Evolutionary conservation across 805 yeast species (phyloP), one percentile per base, ranked within the genome.

Genomic region (Cyberlindnera xylosilytica): DNA sequence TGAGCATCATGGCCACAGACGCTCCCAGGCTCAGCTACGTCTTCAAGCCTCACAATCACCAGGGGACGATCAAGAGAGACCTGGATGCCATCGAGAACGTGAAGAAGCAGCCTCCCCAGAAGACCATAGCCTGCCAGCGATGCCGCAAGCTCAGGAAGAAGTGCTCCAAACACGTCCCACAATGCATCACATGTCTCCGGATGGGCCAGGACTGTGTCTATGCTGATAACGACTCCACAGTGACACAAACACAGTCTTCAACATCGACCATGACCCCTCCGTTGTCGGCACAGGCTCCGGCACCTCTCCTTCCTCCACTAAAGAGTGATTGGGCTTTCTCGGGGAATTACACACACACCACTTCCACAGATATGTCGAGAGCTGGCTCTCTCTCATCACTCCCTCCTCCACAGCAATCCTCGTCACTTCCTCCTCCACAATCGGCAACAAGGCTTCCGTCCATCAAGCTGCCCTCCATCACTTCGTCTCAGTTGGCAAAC

Each of bases 141-240:
- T 57, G 62, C 26, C 46, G 60, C 13, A 50, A 46, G 20, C 45
- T 56, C 11, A 74, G 73, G 50, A 70, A 72, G 65, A 73, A 73
- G 49, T 73, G 78, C 54, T 76, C 74, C 44, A 76, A 73, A 49
- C 76, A 70, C 42, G 63, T 62, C 30, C 78, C 78, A 1, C 70
- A 69, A 17, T 74, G 79, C 56, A 62, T 66, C 28, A 74, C 74
- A 38, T 74, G 79, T 51, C 61, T 70, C 40, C 70, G 70, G 46
- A 70, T 75, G 39, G 68, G 69, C 16, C 56, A 55, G 17, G 54
- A 55, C 13, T 60, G 64, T 39, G 46, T 49, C 20, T 60, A 58
- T 24, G 47, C 53, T 12, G 61, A 58, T 17, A 51, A 54, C 27
- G 33, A 19, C 18, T 5, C 13, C 8, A 15, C 12, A 19, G 28